phyloP scores from a whole-genome alignment of 2,329 filamentous ascomycete genomes.

The Diaporthe capsici region DNA sequence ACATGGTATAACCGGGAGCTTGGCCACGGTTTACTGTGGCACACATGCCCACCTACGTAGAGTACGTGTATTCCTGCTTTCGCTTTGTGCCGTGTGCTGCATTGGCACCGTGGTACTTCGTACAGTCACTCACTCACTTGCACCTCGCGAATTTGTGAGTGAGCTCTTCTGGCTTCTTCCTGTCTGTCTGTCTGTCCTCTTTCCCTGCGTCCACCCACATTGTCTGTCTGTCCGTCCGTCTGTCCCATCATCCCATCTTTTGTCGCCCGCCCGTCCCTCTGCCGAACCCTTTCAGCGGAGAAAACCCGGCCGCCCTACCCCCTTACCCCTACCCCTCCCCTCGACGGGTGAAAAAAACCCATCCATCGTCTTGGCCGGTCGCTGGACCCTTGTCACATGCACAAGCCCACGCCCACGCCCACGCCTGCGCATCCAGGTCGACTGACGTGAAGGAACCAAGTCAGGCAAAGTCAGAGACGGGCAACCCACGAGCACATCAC shows the following conservation, averaged over 20 bases:
- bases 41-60: not conserved
- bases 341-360: not conserved
- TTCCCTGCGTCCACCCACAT: not conserved
- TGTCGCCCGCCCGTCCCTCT: not conserved
- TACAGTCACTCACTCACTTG: not conserved
- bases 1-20: not conserved
- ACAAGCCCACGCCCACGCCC: not conserved
- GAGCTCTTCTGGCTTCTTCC: not conserved
- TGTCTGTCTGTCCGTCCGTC: not conserved
- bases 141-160: not conserved
- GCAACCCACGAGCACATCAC: not conserved
- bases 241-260: not conserved
- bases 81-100: not conserved
- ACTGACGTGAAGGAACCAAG: constrained; percentile 6
- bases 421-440: not conserved
- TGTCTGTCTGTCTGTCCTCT: not conserved
- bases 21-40: not conserved
- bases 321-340: not conserved
- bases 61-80: not conserved
- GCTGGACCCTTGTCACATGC: constrained; percentile 34
- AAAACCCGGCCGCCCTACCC: not conserved
- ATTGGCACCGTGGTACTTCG: not conserved
- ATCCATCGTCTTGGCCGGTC: not conserved
- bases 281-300: not conserved
- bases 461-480: not conserved